These are phyloP conservation scores for Phallus indusiatus DNA, from an alignment of 768 basidiomycete genomes.

Conservation along the genomic window DNA sequence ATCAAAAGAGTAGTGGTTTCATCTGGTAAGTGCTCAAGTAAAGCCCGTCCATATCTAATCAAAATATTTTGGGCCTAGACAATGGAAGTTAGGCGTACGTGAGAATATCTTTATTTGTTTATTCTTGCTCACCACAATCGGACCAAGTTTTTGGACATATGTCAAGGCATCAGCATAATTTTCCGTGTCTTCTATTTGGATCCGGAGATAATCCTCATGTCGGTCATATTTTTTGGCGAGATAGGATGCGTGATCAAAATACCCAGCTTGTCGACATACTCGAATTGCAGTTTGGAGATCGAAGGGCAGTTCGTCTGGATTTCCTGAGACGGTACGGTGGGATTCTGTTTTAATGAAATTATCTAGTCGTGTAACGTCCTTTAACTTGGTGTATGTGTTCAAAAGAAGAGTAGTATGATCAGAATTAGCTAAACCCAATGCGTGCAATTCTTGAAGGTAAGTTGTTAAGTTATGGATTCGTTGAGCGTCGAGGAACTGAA, in stretches of 20 bases:
- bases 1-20: conserved; percentile 89
- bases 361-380: conserved; percentile 81
- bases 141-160: conserved; percentile 72
- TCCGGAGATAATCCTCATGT: conserved; percentile 88
- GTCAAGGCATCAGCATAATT: conserved; percentile 71
- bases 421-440: conserved; percentile 81
- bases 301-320: conserved; percentile 71
- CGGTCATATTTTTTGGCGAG: conserved; percentile 85
- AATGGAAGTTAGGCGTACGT: neutral
- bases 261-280: conserved; percentile 93
- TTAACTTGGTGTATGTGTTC: conserved; percentile 96
- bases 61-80: conserved; percentile 78
- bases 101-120: too few species aligned
- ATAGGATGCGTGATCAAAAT: conserved; percentile 91
- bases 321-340: conserved; percentile 29
- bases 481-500: conserved; percentile 86
- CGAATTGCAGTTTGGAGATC: conserved; percentile 96
- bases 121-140: conserved; percentile 52
- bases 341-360: conserved; percentile 89
- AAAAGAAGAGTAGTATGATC: conserved; percentile 95
- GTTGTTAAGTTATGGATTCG: conserved; percentile 91
- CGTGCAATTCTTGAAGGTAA: conserved; percentile 92
- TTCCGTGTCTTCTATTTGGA: conserved; percentile 88
- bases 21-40: conserved; percentile 73
- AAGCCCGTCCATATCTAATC: conserved; percentile 77